Percentiles rank a stretch among this genome's conserved stretches.
Evolutionary conservation across 2,329 filamentous ascomycete genomes (phyloP).

Genomic region (Aspergillus hiratsukae): DNA sequence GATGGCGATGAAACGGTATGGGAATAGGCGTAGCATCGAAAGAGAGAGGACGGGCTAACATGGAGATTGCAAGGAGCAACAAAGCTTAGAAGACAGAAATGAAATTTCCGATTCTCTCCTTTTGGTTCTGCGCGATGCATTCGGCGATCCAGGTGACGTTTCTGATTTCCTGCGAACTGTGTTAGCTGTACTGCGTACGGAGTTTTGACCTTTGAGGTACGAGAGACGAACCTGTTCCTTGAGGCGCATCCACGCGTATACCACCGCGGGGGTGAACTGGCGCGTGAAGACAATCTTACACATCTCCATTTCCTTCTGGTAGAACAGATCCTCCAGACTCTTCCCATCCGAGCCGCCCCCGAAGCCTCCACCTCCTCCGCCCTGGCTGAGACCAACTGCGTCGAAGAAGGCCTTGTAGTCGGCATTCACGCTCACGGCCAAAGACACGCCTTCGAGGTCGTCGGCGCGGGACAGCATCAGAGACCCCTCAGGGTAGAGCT

Average conservation of each 20-base stretch:
- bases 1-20: slow-evolving; percentile 20
- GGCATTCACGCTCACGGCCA: slow-evolving; percentile 86
- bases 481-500: slow-evolving; percentile 88
- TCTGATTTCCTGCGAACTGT: slow-evolving; percentile 73
- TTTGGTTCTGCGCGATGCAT: slow-evolving; percentile 99
- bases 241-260: slow-evolving; percentile 97
- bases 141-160: slow-evolving; percentile 99
- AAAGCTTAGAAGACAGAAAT: slow-evolving; percentile 83
- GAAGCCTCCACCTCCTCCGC: slow-evolving; percentile 57
- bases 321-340: slow-evolving; percentile 95
- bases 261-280: slow-evolving; percentile 90
- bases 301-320: slow-evolving; percentile 99
- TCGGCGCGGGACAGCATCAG: slow-evolving; percentile 93
- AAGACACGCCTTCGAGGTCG: slow-evolving; percentile 85
- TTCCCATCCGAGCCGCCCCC: slow-evolving; percentile 74
- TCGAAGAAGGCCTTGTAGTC: slow-evolving; percentile 98
- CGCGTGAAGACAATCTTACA: slow-evolving; percentile 92
- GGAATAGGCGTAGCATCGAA: slow-evolving; percentile 8
- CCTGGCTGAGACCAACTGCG: slow-evolving; percentile 73
- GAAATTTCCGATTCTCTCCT: slow-evolving; percentile 97
- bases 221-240: slow-evolving; percentile 76
- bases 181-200: slow-evolving; percentile 19
- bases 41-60: slow-evolving; percentile 15
- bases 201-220: not conserved
- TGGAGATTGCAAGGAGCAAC: slow-evolving; percentile 8